Evolutionary conservation across 441 rosid genomes (phyloP).

Genomic region (Aleurites moluccanus): DNA sequence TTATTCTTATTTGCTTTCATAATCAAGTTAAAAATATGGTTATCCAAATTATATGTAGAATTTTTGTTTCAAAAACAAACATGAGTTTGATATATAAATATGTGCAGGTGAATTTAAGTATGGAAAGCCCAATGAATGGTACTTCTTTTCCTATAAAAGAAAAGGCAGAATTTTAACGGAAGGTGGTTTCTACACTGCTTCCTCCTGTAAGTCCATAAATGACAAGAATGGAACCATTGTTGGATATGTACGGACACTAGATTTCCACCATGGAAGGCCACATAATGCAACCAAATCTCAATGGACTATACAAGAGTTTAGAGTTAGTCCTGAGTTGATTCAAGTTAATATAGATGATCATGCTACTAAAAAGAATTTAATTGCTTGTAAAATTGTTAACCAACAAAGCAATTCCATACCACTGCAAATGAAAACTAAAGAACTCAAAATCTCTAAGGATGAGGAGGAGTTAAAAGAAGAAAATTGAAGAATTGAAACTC

Average conservation of each 20-base stretch:
- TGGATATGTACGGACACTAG: not conserved
- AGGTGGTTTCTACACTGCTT: not conserved
- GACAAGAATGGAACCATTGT: not conserved
- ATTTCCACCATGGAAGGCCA: constrained; percentile 4
- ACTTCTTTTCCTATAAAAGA: not conserved
- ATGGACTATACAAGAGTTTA: not conserved
- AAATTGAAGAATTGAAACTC: no score
- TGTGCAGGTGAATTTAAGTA: not conserved
- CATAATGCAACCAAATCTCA: not conserved
- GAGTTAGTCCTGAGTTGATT: not conserved
- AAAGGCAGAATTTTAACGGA: not conserved
- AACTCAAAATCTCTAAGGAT: no score
- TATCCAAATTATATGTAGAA: no score
- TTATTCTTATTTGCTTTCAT: no score
- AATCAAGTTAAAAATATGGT: no score
- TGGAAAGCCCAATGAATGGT: not conserved
- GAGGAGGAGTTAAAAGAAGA: no score
- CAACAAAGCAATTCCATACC: no score
- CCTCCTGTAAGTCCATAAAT: not conserved
- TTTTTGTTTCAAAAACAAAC: no score
- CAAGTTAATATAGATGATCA: not conserved
- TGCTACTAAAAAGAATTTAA: not conserved
- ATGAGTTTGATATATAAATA: not conserved
- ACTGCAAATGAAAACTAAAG: no score
- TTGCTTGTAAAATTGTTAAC: no score